Evolutionary conservation across 371 early-diverging fungal genomes (phyloP), one percentile per base, ranked within the genome.

Genomic region (Mortierella polycephala): DNA sequence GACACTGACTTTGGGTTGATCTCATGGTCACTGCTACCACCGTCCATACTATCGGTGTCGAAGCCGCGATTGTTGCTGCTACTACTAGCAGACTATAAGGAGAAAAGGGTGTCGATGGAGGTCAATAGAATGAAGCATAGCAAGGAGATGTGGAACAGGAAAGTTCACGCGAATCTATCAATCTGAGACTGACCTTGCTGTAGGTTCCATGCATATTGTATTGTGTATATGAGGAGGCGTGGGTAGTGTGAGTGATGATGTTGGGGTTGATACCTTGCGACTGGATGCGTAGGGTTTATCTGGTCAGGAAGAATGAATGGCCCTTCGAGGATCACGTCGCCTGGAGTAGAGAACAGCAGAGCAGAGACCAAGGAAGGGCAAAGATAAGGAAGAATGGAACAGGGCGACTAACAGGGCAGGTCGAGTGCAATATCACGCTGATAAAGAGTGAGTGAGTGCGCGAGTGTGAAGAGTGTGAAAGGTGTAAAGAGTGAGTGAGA

Each of bases 1-100:
- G 69, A 55, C 54, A 71, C 60, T 0, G 76, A 70, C 59, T 49
- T 57, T 49, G 71, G 67, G 46, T 67, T 67, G 23, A 39, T 52
- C n/a, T 57, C 63, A n/a, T 16, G 42, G 52, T n/a, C n/a, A 21
- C 30, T 52, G 59, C 10, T 21, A 52, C 45, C 53, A 30, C 40
- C 18, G 41, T 53, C 44, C 52, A 21, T 53, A 20, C 46, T 6
- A 23, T 8, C 23, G 57, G 1, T 50, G 39, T 20, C 50, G 49
- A 23, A 23, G 37, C 16, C 18, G 14, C 10, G n/a, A n/a, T 8
- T 57, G 57, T 14, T 21, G 54, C 49, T 50, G 54, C 44, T 12
- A 45, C 16, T 56, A 56, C 61, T n/a, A 47, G 68, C 49, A 3
- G 68, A 56, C 68, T 68, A 55, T 52, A 44, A 40, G 7, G 8